Conservation (phyloP, 495 filamentous ascomycete genomes). For the Annulohypoxylon maeteangense region DNA sequence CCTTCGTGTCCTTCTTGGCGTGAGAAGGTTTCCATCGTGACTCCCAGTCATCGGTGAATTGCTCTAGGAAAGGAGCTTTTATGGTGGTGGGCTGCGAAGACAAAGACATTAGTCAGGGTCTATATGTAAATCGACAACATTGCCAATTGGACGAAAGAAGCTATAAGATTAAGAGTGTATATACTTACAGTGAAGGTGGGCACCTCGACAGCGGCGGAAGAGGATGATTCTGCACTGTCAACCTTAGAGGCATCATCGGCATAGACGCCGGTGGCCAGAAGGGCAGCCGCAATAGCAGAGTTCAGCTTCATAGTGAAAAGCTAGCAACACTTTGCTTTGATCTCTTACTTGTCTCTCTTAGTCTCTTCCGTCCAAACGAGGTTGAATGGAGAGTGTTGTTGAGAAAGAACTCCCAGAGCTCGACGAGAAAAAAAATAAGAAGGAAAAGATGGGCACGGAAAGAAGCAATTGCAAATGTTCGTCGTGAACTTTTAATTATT, state of each 20-base stretch:
- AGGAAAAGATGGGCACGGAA: slow-evolving; percentile 43
- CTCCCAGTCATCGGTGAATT: slow-evolving; percentile 97
- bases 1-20: slow-evolving; percentile 87
- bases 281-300: slow-evolving; percentile 76
- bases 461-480: slow-evolving; percentile 34
- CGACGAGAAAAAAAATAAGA: slow-evolving; percentile 50
- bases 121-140: slow-evolving; percentile 2
- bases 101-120: slow-evolving; percentile 45
- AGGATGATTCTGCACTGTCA: slow-evolving; percentile 63
- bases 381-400: slow-evolving; percentile 28
- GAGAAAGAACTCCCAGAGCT: slow-evolving; percentile 57
- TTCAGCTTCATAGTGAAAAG: slow-evolving; percentile 74
- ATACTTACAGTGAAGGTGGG: slow-evolving; percentile 89
- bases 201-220: slow-evolving; percentile 66
- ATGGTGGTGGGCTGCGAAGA: slow-evolving; percentile 77
- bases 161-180: not conserved
- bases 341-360: slow-evolving; percentile 18
- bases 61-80: slow-evolving; percentile 96
- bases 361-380: slow-evolving; percentile 40
- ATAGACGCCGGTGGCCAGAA: slow-evolving; percentile 73
- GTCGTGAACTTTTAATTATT: slow-evolving; percentile 46
- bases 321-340: slow-evolving; percentile 30
- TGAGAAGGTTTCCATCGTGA: slow-evolving; percentile 90
- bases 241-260: slow-evolving; percentile 76
- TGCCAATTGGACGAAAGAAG: not conserved